Evolutionary conservation across 345 rosid species (phyloP).

Genomic region (Kandelia obovata): DNA sequence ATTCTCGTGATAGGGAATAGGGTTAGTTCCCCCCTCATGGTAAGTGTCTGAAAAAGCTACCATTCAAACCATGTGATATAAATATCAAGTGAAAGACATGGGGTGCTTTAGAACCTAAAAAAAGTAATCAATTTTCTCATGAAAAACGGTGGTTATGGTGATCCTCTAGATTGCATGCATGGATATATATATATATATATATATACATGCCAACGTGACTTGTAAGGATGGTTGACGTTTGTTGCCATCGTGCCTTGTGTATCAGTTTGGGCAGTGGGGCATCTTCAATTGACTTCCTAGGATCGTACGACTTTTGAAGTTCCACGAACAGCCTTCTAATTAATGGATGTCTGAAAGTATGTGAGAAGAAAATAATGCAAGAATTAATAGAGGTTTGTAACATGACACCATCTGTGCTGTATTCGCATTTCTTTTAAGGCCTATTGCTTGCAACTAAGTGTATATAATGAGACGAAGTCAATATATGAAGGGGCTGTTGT

Average conservation of each 20-base stretch:
- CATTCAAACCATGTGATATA: background rate
- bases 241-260: background rate
- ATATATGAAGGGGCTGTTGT: too few species aligned
- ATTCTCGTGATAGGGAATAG: background rate
- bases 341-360: too few species aligned
- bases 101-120: background rate
- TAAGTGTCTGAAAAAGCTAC: background rate
- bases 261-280: background rate
- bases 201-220: background rate
- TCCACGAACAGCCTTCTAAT: too few species aligned
- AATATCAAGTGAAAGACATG: conserved; percentile 1
- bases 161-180: background rate
- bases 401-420: too few species aligned
- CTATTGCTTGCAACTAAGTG: too few species aligned
- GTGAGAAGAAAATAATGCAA: too few species aligned
- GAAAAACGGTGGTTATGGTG: background rate
- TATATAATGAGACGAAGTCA: too few species aligned
- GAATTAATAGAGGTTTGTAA: too few species aligned
- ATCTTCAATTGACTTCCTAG: too few species aligned
- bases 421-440: too few species aligned
- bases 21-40: conserved; percentile 2
- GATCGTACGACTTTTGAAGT: too few species aligned
- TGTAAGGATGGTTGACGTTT: background rate
- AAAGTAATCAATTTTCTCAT: background rate
- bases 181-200: too few species aligned